Base-by-base conservation (phyloP, 2,329 filamentous ascomycete genomes). In the Pseudocercospora macadamiae region DNA sequence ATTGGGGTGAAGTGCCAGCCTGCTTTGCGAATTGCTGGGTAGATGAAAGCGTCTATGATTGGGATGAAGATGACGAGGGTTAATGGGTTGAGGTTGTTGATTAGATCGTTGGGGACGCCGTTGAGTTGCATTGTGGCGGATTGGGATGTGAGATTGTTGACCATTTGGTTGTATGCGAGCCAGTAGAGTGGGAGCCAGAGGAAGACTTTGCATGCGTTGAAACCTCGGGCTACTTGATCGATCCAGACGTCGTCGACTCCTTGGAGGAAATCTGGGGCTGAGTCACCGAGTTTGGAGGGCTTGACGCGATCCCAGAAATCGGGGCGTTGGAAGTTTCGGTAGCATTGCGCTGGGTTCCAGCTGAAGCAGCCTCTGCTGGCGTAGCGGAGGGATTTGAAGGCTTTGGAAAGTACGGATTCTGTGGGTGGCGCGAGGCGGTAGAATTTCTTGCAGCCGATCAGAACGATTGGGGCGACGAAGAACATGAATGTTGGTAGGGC, bases 231-330 rank as follows among this genome's bases (percentile, higher is more conserved):
- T 49, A 91, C 78, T 70, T 91, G 88, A 4, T 89, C 87, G 37
- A 91, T 89, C 89, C 89, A 93, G 53, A 85, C 84, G 66, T 93
- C 90, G 62, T 93, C 89, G 66, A 91, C 92, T 0, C 86, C 89
- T 42, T 61, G 63, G 87, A 93, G 92, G 89, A 89, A 93, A 0
- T 55, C 37, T 0, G 89, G 89, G 55, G 86, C 86, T 63, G 80
- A 71, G 1, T 73, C 73, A 34, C 81, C 76, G 8, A 90, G 79
- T 32, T 79, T 77, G 70, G 85, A 89, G 2, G 89, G 89, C 76
- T 89, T 90, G 60, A 86, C 85, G 3, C 78, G 70, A 23, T 90
- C 85, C 86, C 88, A 91, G 75, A 89, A 82, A 14, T 79, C 77
- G 4, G 54, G 60, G 10, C 59, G 59, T 60, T 84, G 80, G 67